Percentiles rank a stretch among this genome's conserved stretches.
Conservation (phyloP, 345 rosid species). For the thale cress (Arabidopsis thaliana) region TAIR10.1 NC_003075.7:2726001-2726500, state of each 20-base stretch:
- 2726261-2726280: constrained; percentile 7
- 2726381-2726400: not conserved
- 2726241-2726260: not conserved
- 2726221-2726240: constrained; percentile 2
- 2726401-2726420: not conserved
- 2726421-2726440: not conserved
- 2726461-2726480: not conserved
- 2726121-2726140: constrained; percentile 61
- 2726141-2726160: constrained; percentile 41
- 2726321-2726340: constrained; percentile 57
- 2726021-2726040: constrained; percentile 52
- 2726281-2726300: constrained; percentile 51
- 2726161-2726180: constrained; percentile 49
- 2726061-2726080: constrained; percentile 49
- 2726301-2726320: constrained; percentile 66
- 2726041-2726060: constrained; percentile 49
- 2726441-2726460: not conserved
- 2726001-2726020: constrained; percentile 52
- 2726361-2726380: not conserved
- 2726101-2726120: constrained; percentile 61
- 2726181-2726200: constrained; percentile 52
- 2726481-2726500: too few species aligned
- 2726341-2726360: constrained; percentile 47
- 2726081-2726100: constrained; percentile 47
- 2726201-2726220: not conserved